Conservation (phyloP, 1,284 basidiomycete species). For the Ganoderma lingzhi region DNA sequence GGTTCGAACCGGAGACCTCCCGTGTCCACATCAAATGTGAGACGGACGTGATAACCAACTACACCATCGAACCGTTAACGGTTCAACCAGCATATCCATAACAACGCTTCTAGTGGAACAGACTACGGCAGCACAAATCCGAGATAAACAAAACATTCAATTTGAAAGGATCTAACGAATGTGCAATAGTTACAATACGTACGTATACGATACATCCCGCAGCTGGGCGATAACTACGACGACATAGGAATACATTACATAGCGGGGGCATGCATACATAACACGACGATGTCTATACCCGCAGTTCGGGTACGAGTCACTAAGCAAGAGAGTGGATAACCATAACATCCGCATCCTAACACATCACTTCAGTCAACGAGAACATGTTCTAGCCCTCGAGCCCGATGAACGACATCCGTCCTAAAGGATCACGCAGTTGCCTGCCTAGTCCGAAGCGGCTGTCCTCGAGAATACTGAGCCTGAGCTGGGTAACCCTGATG, state of each 20-base stretch:
- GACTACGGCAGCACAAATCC: not conserved
- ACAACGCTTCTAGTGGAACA: too few relatives aligned
- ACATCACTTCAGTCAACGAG: not conserved
- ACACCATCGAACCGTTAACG: constrained; percentile 26
- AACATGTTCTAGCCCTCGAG: not conserved
- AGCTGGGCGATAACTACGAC: constrained; percentile 19
- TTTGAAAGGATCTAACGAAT: not conserved
- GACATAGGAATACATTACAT: constrained; percentile 35
- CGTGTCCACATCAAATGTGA: constrained; percentile 16
- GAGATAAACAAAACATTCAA: not conserved
- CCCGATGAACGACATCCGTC: not conserved
- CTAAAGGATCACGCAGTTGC: constrained; percentile 15
- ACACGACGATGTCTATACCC: constrained; percentile 24
- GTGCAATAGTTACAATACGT: not conserved
- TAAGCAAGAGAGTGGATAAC: not conserved
- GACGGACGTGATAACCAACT: constrained; percentile 32
- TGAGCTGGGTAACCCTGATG: constrained; percentile 2
- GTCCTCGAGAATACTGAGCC: not conserved
- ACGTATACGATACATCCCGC: constrained; percentile 28
- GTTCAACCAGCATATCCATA: too few relatives aligned
- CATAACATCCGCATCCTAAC: not conserved
- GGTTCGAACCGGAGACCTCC: constrained; percentile 31
- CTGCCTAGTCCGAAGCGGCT: constrained; percentile 10
- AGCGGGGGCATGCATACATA: constrained; percentile 30
- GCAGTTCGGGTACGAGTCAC: not conserved